Evolutionary conservation across 352 stramenopile species (phyloP).

Genomic region (Blastocystis sp.): DNA sequence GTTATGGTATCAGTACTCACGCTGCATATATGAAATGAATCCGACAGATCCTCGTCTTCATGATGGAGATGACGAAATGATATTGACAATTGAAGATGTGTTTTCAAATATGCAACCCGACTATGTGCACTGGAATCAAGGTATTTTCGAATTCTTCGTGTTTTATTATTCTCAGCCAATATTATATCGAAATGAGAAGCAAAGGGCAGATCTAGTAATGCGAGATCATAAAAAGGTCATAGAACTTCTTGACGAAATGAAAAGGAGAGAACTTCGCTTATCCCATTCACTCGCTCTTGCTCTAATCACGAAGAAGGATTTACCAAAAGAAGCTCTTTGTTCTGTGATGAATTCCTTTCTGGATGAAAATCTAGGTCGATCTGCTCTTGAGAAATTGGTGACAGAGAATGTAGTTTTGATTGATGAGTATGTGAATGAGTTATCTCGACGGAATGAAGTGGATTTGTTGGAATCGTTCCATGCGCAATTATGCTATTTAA

Average conservation of each 20-base stretch:
- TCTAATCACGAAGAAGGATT: constrained; percentile 31
- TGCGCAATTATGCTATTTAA: constrained; percentile 7
- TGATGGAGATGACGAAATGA: background rate
- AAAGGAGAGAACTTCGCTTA: background rate
- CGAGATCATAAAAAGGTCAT: background rate
- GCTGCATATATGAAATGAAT: constrained; percentile 11
- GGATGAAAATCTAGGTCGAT: background rate
- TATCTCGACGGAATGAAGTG: background rate
- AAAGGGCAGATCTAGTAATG: background rate
- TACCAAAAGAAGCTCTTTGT: background rate
- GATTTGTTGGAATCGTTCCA: background rate
- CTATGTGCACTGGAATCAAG: background rate
- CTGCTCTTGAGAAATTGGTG: background rate
- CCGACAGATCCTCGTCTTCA: background rate
- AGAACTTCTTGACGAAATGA: background rate
- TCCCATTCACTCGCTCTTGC: background rate
- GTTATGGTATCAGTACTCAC: constrained; percentile 40
- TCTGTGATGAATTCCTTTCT: background rate
- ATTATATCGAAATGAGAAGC: background rate
- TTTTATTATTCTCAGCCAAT: constrained; percentile 46
- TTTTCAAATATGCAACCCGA: background rate
- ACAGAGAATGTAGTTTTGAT: background rate
- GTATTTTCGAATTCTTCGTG: constrained; percentile 47
- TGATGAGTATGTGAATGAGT: background rate
- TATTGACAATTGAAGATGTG: background rate